A percentile compares a stretch with the other conserved stretches of the same genome.
Conservation (phyloP, 768 basidiomycete species). For the Mycena olivaceomarginata region DNA sequence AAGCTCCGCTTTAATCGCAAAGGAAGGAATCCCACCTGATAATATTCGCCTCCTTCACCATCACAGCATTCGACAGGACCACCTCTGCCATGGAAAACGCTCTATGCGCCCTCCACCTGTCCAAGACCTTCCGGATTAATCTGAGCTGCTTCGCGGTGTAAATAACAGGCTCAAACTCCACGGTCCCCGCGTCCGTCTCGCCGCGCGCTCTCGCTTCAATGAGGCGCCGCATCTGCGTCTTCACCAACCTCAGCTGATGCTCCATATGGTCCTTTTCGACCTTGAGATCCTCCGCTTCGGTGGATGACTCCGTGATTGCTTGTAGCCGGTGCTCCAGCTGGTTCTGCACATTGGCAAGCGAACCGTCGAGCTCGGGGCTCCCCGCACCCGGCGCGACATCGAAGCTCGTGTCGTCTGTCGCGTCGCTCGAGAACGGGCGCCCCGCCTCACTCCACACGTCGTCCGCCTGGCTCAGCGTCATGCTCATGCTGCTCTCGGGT, state of each 20-base stretch:
- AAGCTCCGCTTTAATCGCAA: not conserved
- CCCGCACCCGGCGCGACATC: conserved; percentile 61
- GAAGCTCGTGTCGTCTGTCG: conserved; percentile 91
- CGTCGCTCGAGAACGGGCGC: conserved; percentile 86
- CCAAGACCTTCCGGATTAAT: conserved; percentile 88
- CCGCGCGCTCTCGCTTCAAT: conserved; percentile 86
- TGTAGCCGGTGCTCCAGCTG: conserved; percentile 86
- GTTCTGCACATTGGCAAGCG: conserved; percentile 82
- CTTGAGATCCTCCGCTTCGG: conserved; percentile 90
- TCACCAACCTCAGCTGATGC: conserved; percentile 88
- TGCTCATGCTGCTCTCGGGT: conserved; percentile 83
- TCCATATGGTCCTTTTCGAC: conserved; percentile 96
- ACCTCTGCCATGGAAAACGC: conserved; percentile 96
- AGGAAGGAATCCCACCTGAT: conserved; percentile 76
- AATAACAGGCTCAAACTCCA: conserved; percentile 86
- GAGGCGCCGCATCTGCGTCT: conserved; percentile 87
- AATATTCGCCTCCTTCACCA: conserved; percentile 96
- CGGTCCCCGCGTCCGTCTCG: conserved; percentile 78
- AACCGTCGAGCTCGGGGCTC: conserved; percentile 81
- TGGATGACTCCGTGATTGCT: conserved; percentile 69
- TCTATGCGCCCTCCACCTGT: conserved; percentile 89
- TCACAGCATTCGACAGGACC: conserved; percentile 88
- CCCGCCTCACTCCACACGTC: conserved; percentile 94
- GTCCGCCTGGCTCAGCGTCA: conserved; percentile 83
- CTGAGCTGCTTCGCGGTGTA: conserved; percentile 90